A percentile compares a stretch with the other conserved stretches of the same genome.
phyloP scores from a whole-genome alignment of 2,329 filamentous ascomycete genomes.

The Helotiales sp. region DNA sequence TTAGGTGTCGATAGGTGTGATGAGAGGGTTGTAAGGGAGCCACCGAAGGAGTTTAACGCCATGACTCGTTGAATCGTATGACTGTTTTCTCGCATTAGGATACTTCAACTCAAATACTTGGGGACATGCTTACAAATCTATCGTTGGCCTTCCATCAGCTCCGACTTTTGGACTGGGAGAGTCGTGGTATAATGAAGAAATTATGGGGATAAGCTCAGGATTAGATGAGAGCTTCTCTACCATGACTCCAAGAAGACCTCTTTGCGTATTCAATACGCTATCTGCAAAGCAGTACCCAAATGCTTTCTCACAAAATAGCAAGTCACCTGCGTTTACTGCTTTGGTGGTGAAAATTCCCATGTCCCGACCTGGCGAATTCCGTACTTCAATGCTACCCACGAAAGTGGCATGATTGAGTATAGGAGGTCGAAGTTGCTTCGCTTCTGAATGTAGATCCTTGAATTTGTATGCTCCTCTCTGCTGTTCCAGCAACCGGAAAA shows the following conservation, averaged over 20 bases:
- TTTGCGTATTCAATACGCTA: constrained; percentile 4
- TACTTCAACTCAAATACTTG: not conserved
- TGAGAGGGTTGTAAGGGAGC: constrained; percentile 12
- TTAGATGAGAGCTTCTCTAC: constrained; percentile 14
- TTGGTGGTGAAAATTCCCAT: constrained; percentile 17
- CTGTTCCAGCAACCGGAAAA: constrained; percentile 15
- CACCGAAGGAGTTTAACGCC: constrained; percentile 17
- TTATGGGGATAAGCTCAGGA: constrained; percentile 10
- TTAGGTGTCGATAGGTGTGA: not conserved
- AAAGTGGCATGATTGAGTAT: constrained; percentile 21
- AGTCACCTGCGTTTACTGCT: constrained; percentile 16
- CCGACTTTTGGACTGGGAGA: constrained; percentile 5
- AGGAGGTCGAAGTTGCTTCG: constrained; percentile 7
- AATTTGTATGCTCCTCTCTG: constrained; percentile 19
- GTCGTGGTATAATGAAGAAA: constrained; percentile 13
- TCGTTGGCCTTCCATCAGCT: constrained; percentile 9
- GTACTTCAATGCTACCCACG: constrained; percentile 7
- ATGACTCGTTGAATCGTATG: constrained; percentile 13
- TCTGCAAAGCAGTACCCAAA: constrained; percentile 16
- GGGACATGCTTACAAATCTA: constrained; percentile 18
- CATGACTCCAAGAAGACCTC: constrained; percentile 8
- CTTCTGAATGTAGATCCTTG: constrained; percentile 14
- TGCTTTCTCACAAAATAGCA: constrained; percentile 24
- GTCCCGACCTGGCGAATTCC: constrained; percentile 4
- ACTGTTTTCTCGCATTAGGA: constrained; percentile 5